Evolutionary conservation across 2,329 filamentous ascomycete species (phyloP), one percentile per base, ranked within the genome.

Genomic region (Neonectria punicea): DNA sequence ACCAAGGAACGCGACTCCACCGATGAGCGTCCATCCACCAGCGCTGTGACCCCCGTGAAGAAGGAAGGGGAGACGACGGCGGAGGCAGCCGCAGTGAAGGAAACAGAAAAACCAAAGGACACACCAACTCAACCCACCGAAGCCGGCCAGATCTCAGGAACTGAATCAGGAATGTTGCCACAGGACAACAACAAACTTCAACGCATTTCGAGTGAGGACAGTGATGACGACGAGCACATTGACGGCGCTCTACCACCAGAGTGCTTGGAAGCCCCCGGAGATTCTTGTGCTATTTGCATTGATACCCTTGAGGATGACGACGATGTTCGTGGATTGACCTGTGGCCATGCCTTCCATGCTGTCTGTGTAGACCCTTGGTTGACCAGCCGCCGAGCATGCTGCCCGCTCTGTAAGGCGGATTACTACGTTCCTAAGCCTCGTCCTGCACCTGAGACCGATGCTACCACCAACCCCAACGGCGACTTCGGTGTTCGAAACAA

Each of bases 321-420:
- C 73, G 95, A 99, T 76, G 90, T 99, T 54, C 93, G 96, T 71
- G 96, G 96, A 2, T 83, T 99, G 66, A 94, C 93, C 4, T 99
- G 96, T 75, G 96, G 96, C n/a, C 96, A 99, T 79, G 94, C 95
- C 58, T 99, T 98, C 87, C 96, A 99, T 78, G 94, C 94, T 55
- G 93, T 92, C 43, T 99, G 96, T 77, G 89, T 99, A 53, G 96
- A 99, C 73, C 96, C 96, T 11, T 99, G 96, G 96, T 83, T 99
- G 68, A 99, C 96, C 10, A 94, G 92, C 76, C 89, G 96, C 68
- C 91, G 95, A 70, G 96, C 96, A 28, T 98, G 95, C 83, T 99
- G 96, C 78, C 96, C 96, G 6, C 89, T 99, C 7, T 99, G 96
- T 85, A 99, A 99, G 82, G 93, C 95, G 44, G 96, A 99, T 77